These are phyloP conservation scores for Phytophthora colocasiae DNA, from an alignment of 352 stramenopile genomes.

Conservation along the genomic window DNA sequence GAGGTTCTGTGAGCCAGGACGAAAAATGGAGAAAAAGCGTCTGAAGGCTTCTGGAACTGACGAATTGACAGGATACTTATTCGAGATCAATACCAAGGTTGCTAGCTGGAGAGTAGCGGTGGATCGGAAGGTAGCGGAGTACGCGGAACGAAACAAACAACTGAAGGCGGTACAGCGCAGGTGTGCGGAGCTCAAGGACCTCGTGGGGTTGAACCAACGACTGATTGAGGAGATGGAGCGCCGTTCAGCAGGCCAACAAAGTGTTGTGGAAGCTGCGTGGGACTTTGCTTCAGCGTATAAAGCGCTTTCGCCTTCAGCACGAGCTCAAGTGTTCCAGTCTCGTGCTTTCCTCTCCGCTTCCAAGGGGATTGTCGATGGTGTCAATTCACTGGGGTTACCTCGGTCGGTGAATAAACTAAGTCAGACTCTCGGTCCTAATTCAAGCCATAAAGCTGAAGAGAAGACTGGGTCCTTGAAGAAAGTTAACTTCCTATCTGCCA, in stretches of 20 bases:
- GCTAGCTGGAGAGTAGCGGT: constrained; percentile 52
- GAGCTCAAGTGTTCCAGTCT: constrained; percentile 47
- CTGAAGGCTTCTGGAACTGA: constrained; percentile 1
- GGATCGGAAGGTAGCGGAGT: constrained; percentile 54
- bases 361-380: constrained; percentile 44
- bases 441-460: neutral
- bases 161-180: constrained; percentile 47
- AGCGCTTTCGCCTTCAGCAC: constrained; percentile 41
- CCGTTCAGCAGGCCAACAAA: constrained; percentile 39
- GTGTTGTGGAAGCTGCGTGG: constrained; percentile 51
- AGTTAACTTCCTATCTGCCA: constrained; percentile 23
- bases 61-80: constrained; percentile 38
- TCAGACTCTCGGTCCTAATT: constrained; percentile 13
- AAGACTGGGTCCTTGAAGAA: constrained; percentile 10
- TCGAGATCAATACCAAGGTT: constrained; percentile 59
- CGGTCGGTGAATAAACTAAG: constrained; percentile 25
- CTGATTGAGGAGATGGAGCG: constrained; percentile 56
- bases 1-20: constrained; percentile 45
- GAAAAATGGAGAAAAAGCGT: constrained; percentile 18
- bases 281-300: constrained; percentile 51
- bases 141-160: constrained; percentile 50
- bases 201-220: constrained; percentile 55
- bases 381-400: constrained; percentile 43
- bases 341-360: constrained; percentile 49
- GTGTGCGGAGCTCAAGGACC: constrained; percentile 54